phyloP scores from a whole-genome alignment of 352 stramenopile genomes.

The Globisporangium apiculatum region DNA sequence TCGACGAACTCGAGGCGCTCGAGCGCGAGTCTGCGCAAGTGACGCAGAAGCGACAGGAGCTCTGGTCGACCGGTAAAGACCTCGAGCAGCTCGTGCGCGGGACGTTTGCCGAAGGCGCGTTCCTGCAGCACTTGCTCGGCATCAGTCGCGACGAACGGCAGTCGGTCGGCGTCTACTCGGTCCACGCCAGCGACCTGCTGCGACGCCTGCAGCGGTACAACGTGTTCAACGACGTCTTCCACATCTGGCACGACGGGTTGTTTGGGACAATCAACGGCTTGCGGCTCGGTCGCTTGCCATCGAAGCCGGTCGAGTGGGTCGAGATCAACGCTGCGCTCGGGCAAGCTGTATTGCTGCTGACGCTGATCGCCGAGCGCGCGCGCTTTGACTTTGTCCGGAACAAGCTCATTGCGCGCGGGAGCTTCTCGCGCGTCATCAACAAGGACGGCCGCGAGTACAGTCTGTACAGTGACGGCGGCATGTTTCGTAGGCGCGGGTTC shows the following conservation, averaged over 20 bases:
- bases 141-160: conserved; percentile 71
- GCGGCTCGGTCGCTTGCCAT: conserved; percentile 72
- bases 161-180: conserved; percentile 64
- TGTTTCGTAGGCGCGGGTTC: conserved; percentile 87
- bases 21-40: conserved; percentile 53
- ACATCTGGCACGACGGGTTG: conserved; percentile 87
- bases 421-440: conserved; percentile 80
- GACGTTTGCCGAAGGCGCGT: conserved; percentile 66
- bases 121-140: conserved; percentile 68
- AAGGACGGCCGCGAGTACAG: conserved; percentile 82
- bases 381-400: conserved; percentile 84
- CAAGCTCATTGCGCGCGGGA: conserved; percentile 73
- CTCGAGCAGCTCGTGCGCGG: conserved; percentile 65
- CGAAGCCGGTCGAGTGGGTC: conserved; percentile 81
- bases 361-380: conserved; percentile 76
- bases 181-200: conserved; percentile 78
- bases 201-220: conserved; percentile 79
- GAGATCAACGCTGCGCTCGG: conserved; percentile 88
- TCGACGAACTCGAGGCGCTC: conserved; percentile 44
- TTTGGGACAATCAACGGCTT: conserved; percentile 89
- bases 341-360: conserved; percentile 75
- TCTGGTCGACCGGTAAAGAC: conserved; percentile 69
- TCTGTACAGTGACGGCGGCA: conserved; percentile 71
- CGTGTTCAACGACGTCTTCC: conserved; percentile 88
- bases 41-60: conserved; percentile 43